These are phyloP conservation scores for Nepenthes alata DNA, from an alignment of 179 eudicot species.

Conservation along the genomic window DNA sequence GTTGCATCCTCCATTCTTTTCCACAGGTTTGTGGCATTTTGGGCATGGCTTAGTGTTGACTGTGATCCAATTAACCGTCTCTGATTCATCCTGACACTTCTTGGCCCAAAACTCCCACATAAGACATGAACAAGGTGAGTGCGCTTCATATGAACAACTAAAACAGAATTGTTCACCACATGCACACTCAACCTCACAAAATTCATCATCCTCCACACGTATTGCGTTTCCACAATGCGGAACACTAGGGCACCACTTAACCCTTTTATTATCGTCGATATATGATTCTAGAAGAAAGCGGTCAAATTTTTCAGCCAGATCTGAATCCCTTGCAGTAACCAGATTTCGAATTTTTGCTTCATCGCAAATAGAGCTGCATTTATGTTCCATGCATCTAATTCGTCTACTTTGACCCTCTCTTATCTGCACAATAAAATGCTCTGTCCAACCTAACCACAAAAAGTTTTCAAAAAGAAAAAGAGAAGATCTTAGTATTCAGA, in stretches of 20 bases:
- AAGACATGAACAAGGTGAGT: slow-evolving; percentile 53
- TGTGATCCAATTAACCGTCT: slow-evolving; percentile 39
- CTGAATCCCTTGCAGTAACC: slow-evolving; percentile 24
- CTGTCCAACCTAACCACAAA: slow-evolving; percentile 37
- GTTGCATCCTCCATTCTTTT: slow-evolving; percentile 57
- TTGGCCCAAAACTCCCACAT: slow-evolving; percentile 53
- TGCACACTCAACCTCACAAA: slow-evolving; percentile 49
- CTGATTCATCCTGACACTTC: slow-evolving; percentile 40
- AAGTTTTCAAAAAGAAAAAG: not conserved
- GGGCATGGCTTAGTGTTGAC: slow-evolving; percentile 44
- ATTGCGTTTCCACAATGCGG: slow-evolving; percentile 64
- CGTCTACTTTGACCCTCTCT: slow-evolving; percentile 49
- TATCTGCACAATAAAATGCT: slow-evolving; percentile 46
- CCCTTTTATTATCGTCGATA: slow-evolving; percentile 44
- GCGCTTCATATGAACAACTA: slow-evolving; percentile 36
- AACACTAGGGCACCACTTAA: slow-evolving; percentile 56
- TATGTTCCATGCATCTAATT: slow-evolving; percentile 49
- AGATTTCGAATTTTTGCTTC: slow-evolving; percentile 27
- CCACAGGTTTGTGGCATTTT: slow-evolving; percentile 45
- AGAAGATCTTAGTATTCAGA: not conserved
- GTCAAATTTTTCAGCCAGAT: slow-evolving; percentile 43
- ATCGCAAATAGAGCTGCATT: slow-evolving; percentile 44
- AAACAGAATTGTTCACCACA: slow-evolving; percentile 54
- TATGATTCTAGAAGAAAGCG: slow-evolving; percentile 47
- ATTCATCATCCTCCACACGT: slow-evolving; percentile 31